Percentiles rank a stretch among this genome's conserved stretches.
Evolutionary conservation across 139 green algal genomes (phyloP).

Genomic region (Yamagishiella unicocca): DNA sequence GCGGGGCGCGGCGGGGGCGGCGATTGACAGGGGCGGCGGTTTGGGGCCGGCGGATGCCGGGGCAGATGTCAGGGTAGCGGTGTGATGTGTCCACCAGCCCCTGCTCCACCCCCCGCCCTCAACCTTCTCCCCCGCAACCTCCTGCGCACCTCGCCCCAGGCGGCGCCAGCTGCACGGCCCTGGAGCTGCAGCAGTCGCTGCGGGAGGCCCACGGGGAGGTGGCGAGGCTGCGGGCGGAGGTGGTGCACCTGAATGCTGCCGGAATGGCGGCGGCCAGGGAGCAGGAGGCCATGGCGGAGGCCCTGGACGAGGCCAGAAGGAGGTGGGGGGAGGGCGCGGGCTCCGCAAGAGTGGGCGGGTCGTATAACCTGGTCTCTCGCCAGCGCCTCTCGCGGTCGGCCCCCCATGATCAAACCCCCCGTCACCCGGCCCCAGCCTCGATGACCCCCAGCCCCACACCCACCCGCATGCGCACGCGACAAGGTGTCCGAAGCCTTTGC

Average conservation of each 20-base stretch:
- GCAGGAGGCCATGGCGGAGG: background rate
- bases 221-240: constrained; percentile 40
- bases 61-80: too few relatives aligned
- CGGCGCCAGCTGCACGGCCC: background rate
- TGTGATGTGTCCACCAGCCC: too few relatives aligned
- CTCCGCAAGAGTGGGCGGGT: background rate
- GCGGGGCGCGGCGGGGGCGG: background rate
- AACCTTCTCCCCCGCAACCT: too few relatives aligned
- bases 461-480: background rate
- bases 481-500: too few relatives aligned
- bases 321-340: background rate
- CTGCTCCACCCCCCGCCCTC: too few relatives aligned
- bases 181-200: constrained; percentile 27
- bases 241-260: constrained; percentile 24
- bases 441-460: too few relatives aligned
- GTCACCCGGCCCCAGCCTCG: too few relatives aligned
- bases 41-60: background rate
- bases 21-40: background rate
- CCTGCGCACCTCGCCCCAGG: background rate
- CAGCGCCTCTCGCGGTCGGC: too few relatives aligned
- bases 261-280: background rate
- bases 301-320: constrained; percentile 17
- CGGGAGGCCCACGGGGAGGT: constrained; percentile 11
- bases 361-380: background rate
- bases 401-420: too few relatives aligned